Evolutionary conservation across 768 basidiomycete species (phyloP), one percentile per base, ranked within the genome.

Genomic region (Xerocomellus chrysenteron): DNA sequence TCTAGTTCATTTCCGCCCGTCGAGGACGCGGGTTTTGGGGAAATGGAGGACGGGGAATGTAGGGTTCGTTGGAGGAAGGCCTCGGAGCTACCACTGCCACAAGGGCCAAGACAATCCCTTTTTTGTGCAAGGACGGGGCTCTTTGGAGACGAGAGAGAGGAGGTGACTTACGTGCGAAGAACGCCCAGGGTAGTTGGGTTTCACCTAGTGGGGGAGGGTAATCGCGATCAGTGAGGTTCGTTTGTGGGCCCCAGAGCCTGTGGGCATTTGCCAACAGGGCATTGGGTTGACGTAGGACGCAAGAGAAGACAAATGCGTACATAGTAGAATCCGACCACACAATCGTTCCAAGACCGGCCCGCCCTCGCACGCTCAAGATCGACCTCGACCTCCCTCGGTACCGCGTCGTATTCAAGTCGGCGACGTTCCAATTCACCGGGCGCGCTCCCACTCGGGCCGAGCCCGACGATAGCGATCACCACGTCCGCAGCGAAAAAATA

Each of bases 141-240:
- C 21, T 2, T 33, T 33, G 14, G 7, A 17, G 26, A 3, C 9
- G 11, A 1, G 16, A 35, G 32, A 10, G 30, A 12, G 7, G 9
- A 17, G n/a, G n/a, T 1, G 6, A 82, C 90, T 76, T 66, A 90
- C 93, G 80, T 94, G 93, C 41, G 90, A 92, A 10, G 90, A 92
- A 58, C 92, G 79, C 40, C 92, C 92, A 8, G 92, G 94, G 73
- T 94, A 95, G 66, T 94, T 94, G 36, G 89, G 90, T 72, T 92
- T 92, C 49, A 91, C 78, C 87, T 85, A 53, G 28, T 40, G 1
- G 33, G 26, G 6, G 28, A 41, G 55, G 10, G 42, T 24, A 41
- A 24, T 30, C 9, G 39, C 12, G 40, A 37, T 52, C 50, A 62
- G 50, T 44, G 48, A 26, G 26, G 26, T 26, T 26, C 26, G 26